phyloP scores from a whole-genome alignment of 2,329 filamentous ascomycete genomes.

The Dactylellina sp. region DNA sequence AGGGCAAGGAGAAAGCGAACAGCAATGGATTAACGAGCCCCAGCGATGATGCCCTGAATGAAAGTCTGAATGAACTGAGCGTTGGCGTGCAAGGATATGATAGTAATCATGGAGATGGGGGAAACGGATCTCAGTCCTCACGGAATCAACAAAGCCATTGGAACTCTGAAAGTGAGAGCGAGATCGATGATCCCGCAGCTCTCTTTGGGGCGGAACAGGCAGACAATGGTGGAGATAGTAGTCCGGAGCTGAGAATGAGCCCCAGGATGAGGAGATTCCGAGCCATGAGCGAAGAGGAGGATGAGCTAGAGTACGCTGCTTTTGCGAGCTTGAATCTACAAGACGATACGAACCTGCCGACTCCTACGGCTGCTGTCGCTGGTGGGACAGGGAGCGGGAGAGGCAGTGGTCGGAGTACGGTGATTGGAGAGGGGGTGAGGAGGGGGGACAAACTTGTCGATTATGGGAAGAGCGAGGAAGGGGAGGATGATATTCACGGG shows the following conservation, averaged over 20 bases:
- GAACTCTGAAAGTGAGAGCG: constrained; percentile 53
- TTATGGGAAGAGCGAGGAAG: constrained; percentile 19
- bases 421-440: constrained; percentile 42
- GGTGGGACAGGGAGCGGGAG: constrained; percentile 22
- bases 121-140: background rate
- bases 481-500: constrained; percentile 39
- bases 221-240: constrained; percentile 29
- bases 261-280: constrained; percentile 37
- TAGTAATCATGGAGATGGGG: background rate
- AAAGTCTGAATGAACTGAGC: constrained; percentile 40
- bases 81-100: constrained; percentile 34
- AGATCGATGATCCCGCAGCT: constrained; percentile 53
- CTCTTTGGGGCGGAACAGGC: constrained; percentile 43
- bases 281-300: constrained; percentile 40
- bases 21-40: constrained; percentile 31
- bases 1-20: constrained; percentile 24
- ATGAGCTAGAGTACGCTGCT: constrained; percentile 52
- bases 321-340: constrained; percentile 43
- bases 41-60: constrained; percentile 48
- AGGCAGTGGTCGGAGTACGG: constrained; percentile 37
- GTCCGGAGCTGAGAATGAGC: constrained; percentile 46
- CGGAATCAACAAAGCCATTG: constrained; percentile 33
- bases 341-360: background rate
- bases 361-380: background rate
- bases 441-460: constrained; percentile 8